These are phyloP conservation scores for Myochromella boudieri DNA, from an alignment of 768 basidiomycete species.

Conservation along the genomic window DNA sequence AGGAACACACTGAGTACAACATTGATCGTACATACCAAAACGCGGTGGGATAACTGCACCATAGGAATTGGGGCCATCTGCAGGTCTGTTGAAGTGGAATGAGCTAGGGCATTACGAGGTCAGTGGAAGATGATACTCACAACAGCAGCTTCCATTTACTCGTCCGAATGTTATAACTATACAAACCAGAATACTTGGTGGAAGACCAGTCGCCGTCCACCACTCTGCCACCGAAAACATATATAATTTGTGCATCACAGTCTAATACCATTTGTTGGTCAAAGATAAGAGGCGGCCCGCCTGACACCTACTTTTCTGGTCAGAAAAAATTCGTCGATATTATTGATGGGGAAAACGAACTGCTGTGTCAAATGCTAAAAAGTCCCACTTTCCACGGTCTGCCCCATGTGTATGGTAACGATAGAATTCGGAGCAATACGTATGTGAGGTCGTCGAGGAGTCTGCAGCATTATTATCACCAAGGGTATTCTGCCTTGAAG, in stretches of 20 bases:
- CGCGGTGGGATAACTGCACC: conserved; percentile 55
- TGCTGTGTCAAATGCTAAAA: conserved; percentile 63
- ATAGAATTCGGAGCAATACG: conserved; percentile 70
- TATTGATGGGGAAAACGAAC: conserved; percentile 36
- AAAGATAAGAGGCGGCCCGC: conserved; percentile 72
- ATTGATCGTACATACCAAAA: conserved; percentile 48
- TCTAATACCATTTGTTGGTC: conserved; percentile 86
- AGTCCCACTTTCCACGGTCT: conserved; percentile 70
- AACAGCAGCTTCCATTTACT: conserved; percentile 70
- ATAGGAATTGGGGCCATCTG: conserved; percentile 26
- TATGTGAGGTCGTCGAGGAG: conserved; percentile 16
- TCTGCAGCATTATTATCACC: conserved; percentile 11
- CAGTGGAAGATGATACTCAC: conserved; percentile 38
- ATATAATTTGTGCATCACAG: conserved; percentile 65
- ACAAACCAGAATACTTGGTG: conserved; percentile 68
- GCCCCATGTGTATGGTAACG: conserved; percentile 67
- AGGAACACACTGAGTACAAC: neutral
- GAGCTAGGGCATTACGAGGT: neutral
- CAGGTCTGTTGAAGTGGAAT: conserved; percentile 16
- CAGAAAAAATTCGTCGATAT: conserved; percentile 1
- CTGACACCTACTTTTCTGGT: conserved; percentile 42
- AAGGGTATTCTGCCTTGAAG: no score
- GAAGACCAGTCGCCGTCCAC: conserved; percentile 64
- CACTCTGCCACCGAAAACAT: conserved; percentile 75
- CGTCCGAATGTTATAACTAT: conserved; percentile 64